These are phyloP conservation scores for Ganoderma boninense DNA, from an alignment of 1,284 basidiomycete species.

Conservation along the genomic window DNA sequence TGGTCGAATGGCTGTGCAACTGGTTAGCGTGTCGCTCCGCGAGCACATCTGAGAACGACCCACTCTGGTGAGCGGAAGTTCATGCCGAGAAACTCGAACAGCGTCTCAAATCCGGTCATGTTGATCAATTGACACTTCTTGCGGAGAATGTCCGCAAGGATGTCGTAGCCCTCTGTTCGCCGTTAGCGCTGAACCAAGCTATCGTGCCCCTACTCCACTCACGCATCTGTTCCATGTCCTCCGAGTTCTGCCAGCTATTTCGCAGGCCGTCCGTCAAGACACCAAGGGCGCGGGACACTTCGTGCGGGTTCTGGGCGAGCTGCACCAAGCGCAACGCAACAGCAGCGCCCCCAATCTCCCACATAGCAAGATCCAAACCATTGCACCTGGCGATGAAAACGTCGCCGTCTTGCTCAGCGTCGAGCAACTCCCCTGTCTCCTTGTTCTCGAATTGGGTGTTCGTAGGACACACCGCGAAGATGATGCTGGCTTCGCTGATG, in stretches of 20 bases:
- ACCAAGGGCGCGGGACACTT: conserved; percentile 75
- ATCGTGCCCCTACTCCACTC: conserved; percentile 46
- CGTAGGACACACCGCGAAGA: conserved; percentile 59
- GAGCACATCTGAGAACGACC: conserved; percentile 36
- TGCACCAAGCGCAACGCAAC: conserved; percentile 82
- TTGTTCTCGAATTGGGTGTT: conserved; percentile 27
- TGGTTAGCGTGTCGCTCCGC: not conserved
- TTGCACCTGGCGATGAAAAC: conserved; percentile 67
- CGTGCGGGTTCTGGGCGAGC: conserved; percentile 78
- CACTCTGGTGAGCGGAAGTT: conserved; percentile 85
- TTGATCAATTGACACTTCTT: conserved; percentile 82
- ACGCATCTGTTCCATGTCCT: conserved; percentile 90
- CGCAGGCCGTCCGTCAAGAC: conserved; percentile 82
- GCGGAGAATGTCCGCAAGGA: conserved; percentile 79
- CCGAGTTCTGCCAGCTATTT: conserved; percentile 91
- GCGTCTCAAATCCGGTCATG: conserved; percentile 74
- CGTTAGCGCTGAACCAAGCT: not conserved
- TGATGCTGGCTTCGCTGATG: conserved; percentile 53
- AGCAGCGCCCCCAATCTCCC: conserved; percentile 86
- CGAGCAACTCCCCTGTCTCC: conserved; percentile 25
- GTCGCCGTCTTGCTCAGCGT: conserved; percentile 59
- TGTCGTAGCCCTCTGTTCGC: conserved; percentile 83
- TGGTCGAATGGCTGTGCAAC: conserved; percentile 71
- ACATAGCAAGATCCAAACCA: conserved; percentile 80
- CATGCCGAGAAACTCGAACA: conserved; percentile 88